Evolutionary conservation across 495 filamentous ascomycete genomes (phyloP).

Genomic region (Penicillium crystallinum): DNA sequence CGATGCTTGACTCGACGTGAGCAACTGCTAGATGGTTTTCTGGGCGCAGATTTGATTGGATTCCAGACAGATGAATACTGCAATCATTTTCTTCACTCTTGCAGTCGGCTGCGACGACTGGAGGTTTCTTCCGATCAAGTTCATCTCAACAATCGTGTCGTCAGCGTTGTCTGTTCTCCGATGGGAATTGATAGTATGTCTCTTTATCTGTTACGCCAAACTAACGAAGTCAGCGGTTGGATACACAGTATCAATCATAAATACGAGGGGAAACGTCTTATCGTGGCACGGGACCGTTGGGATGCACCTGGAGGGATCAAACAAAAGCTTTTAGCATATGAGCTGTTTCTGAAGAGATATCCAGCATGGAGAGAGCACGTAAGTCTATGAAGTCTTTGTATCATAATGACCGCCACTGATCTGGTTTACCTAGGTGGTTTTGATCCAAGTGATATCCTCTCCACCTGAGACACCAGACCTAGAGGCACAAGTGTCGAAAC

Average conservation of each 20-base stretch:
- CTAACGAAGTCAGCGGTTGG: conserved; percentile 66
- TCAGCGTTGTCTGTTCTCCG: conserved; percentile 56
- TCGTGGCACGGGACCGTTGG: conserved; percentile 83
- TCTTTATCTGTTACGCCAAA: conserved; percentile 57
- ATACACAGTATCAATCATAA: conserved; percentile 62
- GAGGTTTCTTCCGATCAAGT: conserved; percentile 76
- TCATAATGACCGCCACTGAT: background rate
- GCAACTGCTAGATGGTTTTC: conserved; percentile 76
- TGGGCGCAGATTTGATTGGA: conserved; percentile 82
- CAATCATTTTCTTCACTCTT: conserved; percentile 86
- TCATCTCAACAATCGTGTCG: conserved; percentile 76
- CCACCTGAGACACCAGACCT: conserved; percentile 73
- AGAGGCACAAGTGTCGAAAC: conserved; percentile 74
- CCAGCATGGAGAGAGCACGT: conserved; percentile 76
- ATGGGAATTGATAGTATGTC: conserved; percentile 61
- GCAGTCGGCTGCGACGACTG: conserved; percentile 73
- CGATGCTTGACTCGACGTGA: conserved; percentile 74
- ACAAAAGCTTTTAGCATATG: conserved; percentile 82
- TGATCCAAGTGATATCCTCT: conserved; percentile 82
- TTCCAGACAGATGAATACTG: conserved; percentile 90
- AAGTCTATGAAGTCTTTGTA: background rate
- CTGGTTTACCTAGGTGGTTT: conserved; percentile 49
- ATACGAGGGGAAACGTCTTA: conserved; percentile 74
- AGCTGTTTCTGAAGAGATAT: conserved; percentile 80
- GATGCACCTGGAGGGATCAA: conserved; percentile 80